phyloP scores from a whole-genome alignment of 1,284 basidiomycete genomes.

The Trichosporon asahii region DNA sequence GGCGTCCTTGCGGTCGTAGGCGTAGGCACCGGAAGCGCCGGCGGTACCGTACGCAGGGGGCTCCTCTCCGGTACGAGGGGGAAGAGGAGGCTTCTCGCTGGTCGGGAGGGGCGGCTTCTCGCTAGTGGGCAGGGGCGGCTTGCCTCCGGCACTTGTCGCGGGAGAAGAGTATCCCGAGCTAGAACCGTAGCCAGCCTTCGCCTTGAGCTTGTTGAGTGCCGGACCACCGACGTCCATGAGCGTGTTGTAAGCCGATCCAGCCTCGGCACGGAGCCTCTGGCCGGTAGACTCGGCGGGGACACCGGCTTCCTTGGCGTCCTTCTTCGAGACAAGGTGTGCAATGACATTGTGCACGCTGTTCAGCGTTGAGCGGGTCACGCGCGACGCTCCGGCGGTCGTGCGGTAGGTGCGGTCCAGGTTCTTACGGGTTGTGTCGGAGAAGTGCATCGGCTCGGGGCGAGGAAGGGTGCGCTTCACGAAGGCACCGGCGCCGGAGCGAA shows the following conservation, averaged over 20 bases:
- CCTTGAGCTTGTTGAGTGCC: conserved; percentile 1
- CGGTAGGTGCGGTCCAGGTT: conserved; percentile 12
- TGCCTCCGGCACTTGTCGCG: background rate
- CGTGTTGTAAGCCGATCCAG: conserved; percentile 4
- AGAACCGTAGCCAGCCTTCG: background rate
- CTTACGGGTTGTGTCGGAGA: conserved; percentile 3
- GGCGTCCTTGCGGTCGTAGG: background rate
- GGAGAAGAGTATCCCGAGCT: background rate
- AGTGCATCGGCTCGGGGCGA: conserved; percentile 18
- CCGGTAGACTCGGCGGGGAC: background rate
- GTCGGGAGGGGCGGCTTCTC: background rate
- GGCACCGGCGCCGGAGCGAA: conserved; percentile 62
- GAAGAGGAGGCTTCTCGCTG: background rate
- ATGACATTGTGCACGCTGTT: conserved; percentile 18
- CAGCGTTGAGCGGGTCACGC: conserved; percentile 16
- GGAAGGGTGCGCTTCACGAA: conserved; percentile 55
- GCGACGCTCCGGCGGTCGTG: background rate
- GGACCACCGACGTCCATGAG: conserved; percentile 13
- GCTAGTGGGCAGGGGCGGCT: background rate
- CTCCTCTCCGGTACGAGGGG: conserved; percentile 1
- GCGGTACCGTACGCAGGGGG: background rate
- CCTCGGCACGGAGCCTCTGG: background rate
- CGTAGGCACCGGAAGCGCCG: background rate
- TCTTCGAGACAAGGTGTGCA: conserved; percentile 14
- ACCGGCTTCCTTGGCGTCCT: background rate